Conservation (phyloP, 495 filamentous ascomycete genomes). For the Talaromyces adpressus region DNA sequence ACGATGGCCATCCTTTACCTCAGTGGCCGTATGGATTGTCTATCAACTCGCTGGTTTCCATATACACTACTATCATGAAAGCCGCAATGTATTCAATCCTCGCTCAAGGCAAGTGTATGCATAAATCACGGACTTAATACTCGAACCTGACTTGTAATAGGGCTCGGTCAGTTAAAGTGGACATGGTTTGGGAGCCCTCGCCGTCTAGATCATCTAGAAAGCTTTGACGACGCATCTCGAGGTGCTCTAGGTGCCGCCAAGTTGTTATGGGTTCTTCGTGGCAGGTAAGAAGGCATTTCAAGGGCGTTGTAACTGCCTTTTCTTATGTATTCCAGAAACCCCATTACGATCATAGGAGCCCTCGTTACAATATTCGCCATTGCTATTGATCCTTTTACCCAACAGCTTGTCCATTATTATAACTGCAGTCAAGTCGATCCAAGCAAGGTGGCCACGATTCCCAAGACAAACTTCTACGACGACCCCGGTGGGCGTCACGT, state of each 20-base stretch:
- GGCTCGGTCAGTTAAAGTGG: background rate
- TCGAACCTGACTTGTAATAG: background rate
- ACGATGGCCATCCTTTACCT: conserved; percentile 28
- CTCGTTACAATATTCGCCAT: conserved; percentile 17
- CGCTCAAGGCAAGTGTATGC: background rate
- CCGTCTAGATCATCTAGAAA: background rate
- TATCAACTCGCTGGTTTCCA: conserved; percentile 40
- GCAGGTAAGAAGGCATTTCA: background rate
- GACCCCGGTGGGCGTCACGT: background rate
- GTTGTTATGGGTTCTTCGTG: background rate
- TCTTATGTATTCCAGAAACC: background rate
- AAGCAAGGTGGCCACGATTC: background rate
- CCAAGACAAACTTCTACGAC: background rate
- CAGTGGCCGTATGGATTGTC: conserved; percentile 40
- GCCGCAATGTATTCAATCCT: conserved; percentile 13
- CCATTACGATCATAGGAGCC: background rate
- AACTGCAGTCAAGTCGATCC: conserved; percentile 12
- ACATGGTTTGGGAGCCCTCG: background rate
- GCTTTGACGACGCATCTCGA: background rate
- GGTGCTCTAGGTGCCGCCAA: background rate
- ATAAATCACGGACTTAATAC: background rate
- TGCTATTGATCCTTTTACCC: conserved; percentile 36
- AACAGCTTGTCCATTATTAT: conserved; percentile 33
- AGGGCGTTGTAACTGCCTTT: background rate
- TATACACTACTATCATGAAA: conserved; percentile 37